Evolutionary conservation across 2,329 filamentous ascomycete species (phyloP).

Genomic region (Fonsecaea nubica): DNA sequence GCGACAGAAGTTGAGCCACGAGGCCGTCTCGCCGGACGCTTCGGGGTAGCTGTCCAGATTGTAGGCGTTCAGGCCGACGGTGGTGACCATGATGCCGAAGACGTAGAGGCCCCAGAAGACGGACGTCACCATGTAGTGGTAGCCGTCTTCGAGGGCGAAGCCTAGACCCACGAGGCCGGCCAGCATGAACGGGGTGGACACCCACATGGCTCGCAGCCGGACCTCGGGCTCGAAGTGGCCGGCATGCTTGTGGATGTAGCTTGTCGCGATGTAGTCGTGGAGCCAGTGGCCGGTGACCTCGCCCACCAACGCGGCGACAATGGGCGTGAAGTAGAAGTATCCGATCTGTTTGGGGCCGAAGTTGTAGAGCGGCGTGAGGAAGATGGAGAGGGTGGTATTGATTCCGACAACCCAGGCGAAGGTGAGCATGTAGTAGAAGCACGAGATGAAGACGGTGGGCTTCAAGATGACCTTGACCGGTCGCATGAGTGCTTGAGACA

Average conservation of each 20-base stretch:
- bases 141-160: conserved; percentile 57
- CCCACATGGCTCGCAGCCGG: conserved; percentile 57
- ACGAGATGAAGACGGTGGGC: conserved; percentile 46
- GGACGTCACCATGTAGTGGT: conserved; percentile 60
- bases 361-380: conserved; percentile 58
- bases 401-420: conserved; percentile 58
- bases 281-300: conserved; percentile 63
- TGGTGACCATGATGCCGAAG: conserved; percentile 43
- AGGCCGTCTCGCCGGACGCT: conserved; percentile 61
- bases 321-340: conserved; percentile 65
- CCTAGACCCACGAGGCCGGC: conserved; percentile 61
- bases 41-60: conserved; percentile 63
- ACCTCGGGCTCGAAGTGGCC: conserved; percentile 65
- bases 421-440: conserved; percentile 50
- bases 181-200: conserved; percentile 58
- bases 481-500: conserved; percentile 47
- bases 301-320: conserved; percentile 62
- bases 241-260: conserved; percentile 55
- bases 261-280: conserved; percentile 58
- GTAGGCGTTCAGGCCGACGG: conserved; percentile 60
- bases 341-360: conserved; percentile 60
- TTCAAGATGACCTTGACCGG: conserved; percentile 49
- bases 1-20: conserved; percentile 59
- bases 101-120: conserved; percentile 61
- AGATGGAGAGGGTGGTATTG: conserved; percentile 63